phyloP scores from a whole-genome alignment of 305 asterid genomes.

The Withania somnifera region DNA sequence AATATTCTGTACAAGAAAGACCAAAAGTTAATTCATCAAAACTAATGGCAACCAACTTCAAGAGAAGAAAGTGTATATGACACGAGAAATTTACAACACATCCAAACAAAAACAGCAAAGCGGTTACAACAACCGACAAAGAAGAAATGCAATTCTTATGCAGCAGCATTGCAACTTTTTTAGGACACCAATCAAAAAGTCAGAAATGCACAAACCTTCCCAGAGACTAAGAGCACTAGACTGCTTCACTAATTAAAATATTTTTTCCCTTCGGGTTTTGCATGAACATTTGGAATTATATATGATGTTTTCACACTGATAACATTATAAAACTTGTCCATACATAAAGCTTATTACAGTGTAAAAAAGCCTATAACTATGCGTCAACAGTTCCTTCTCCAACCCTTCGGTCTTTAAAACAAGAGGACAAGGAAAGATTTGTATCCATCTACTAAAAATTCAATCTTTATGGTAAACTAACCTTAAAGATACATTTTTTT shows the following conservation, averaged over 20 bases:
- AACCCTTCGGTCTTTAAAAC: background rate
- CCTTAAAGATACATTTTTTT: background rate
- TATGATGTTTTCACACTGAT: background rate
- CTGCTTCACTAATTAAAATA: background rate
- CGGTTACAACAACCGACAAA: background rate
- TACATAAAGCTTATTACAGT: background rate
- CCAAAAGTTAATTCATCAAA: background rate
- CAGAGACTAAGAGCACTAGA: background rate
- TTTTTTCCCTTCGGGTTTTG: background rate
- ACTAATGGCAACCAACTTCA: background rate
- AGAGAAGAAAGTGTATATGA: background rate
- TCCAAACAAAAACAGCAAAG: background rate
- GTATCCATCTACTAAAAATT: background rate
- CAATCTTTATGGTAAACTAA: background rate
- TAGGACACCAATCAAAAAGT: too few species aligned
- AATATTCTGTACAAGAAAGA: constrained; percentile 18
- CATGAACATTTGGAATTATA: background rate
- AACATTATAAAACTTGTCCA: background rate
- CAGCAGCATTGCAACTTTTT: too few species aligned
- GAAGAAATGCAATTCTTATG: background rate
- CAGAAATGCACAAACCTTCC: background rate
- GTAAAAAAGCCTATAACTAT: background rate
- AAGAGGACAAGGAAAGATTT: background rate
- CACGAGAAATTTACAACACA: background rate
- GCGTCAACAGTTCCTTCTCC: background rate